A percentile compares a stretch with the other conserved stretches of the same genome.
Evolutionary conservation across 768 basidiomycete species (phyloP).

Genomic region (Leccinum broughii): DNA sequence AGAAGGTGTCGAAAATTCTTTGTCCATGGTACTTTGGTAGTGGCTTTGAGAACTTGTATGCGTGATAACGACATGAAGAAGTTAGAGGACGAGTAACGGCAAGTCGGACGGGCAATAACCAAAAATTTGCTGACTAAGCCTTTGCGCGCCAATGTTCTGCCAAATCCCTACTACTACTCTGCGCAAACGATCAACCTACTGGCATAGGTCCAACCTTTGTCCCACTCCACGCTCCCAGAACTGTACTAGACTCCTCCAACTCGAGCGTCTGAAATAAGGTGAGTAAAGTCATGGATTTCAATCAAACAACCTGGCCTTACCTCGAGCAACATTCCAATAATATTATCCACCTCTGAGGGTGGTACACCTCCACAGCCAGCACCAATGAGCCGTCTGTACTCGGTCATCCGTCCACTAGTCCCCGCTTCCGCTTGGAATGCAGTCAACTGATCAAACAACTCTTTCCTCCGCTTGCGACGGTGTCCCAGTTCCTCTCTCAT

Average conservation of each 20-base stretch:
- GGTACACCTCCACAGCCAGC: constrained; percentile 88
- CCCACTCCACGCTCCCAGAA: constrained; percentile 43
- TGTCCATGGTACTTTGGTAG: constrained; percentile 57
- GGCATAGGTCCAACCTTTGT: constrained; percentile 25
- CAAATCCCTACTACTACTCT: background rate
- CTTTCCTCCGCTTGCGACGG: constrained; percentile 66
- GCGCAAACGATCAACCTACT: constrained; percentile 16
- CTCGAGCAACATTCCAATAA: constrained; percentile 83
- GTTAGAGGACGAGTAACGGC: background rate
- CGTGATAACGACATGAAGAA: constrained; percentile 33
- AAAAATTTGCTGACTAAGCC: constrained; percentile 23
- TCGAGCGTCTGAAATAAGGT: constrained; percentile 62
- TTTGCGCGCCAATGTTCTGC: background rate
- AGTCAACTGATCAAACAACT: constrained; percentile 73
- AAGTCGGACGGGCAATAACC: background rate
- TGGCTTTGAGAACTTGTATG: constrained; percentile 44
- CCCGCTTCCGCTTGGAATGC: constrained; percentile 87
- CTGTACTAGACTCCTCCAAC: constrained; percentile 74
- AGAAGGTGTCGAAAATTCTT: constrained; percentile 66
- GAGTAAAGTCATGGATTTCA: constrained; percentile 1
- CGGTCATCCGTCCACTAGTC: constrained; percentile 83
- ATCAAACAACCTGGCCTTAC: constrained; percentile 38
- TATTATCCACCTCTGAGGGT: constrained; percentile 84
- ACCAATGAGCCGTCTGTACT: constrained; percentile 86
- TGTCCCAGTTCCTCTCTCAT: constrained; percentile 66